Percentiles rank a stretch among this genome's conserved stretches.
phyloP scores from a whole-genome alignment of 1,139 yeast species.

The Pichia sp. region DNA sequence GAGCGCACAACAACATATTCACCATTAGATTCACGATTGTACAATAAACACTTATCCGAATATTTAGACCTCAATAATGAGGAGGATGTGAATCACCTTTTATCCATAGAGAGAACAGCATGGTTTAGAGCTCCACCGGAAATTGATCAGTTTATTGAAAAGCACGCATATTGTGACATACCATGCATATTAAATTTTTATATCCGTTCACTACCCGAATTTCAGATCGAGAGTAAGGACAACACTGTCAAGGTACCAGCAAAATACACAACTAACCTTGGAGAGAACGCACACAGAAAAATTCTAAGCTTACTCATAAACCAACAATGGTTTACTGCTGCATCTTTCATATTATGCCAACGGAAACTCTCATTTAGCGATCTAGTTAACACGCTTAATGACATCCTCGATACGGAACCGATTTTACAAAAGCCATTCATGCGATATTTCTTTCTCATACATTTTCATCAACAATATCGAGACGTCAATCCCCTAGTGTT shows the following conservation, averaged over 20 bases:
- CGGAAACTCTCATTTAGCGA: constrained; percentile 13
- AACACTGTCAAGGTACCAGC: no score
- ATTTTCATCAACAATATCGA: constrained; percentile 7
- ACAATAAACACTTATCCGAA: not conserved
- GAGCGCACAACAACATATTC: not conserved
- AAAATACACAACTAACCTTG: not conserved
- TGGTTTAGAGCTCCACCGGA: constrained; percentile 5
- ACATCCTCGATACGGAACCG: constrained; percentile 7
- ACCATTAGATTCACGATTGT: not conserved
- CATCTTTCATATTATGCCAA: constrained; percentile 12
- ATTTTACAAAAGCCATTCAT: constrained; percentile 13
- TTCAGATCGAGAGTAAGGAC: constrained; percentile 1
- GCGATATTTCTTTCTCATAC: constrained; percentile 9
- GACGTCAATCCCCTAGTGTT: constrained; percentile 9
- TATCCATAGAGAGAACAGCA: not conserved
- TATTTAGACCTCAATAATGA: constrained; percentile 2
- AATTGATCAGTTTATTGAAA: constrained; percentile 5
- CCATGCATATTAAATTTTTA: constrained; percentile 9
- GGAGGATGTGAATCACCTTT: constrained; percentile 5
- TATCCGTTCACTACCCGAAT: constrained; percentile 9
- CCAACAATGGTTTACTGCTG: constrained; percentile 16
- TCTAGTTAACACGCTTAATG: constrained; percentile 9
- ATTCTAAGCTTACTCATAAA: constrained; percentile 7
- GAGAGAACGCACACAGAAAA: not conserved
- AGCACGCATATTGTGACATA: constrained; percentile 2